Evolutionary conservation across 2,329 filamentous ascomycete species (phyloP), one percentile per base, ranked within the genome.

Genomic region (Cercospora janseana): DNA sequence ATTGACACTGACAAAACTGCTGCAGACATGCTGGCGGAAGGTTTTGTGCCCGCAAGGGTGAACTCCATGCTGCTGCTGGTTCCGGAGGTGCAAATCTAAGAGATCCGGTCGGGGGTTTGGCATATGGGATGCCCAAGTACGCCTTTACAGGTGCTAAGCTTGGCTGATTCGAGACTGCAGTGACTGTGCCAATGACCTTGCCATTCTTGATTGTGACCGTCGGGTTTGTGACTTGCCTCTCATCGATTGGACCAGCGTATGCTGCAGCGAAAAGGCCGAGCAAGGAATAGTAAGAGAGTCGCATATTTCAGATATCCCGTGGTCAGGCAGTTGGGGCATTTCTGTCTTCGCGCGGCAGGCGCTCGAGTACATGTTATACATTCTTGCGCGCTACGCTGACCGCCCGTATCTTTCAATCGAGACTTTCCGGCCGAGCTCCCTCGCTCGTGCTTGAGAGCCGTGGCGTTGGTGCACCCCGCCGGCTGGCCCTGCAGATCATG

Each of bases 81-180:
- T 50, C 46, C 4, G 58, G 58, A 9, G 58, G 58, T 21, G 54
- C 48, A 40, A 60, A 60, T 29, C 58, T 45, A 10, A 50, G 35
- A 23, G 56, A 41, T 24, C 43, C 43, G 35, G 43, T 46, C 12
- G 58, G 58, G 10, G 37, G 45, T 20, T 53, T 46, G 1, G 58
- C 58, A 28, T 51, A 60, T 0, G 58, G 58, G n/a, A 60, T 40
- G 2, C 58, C 56, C 6, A 60, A 45, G 35, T 52, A 60, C 8
- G 55, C 35, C 16, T 59, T 54, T 4, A 49, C 56, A 15, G 42
- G 51, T 3, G 58, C 53, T 8, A 46, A 31, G 32, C 31, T 51
- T 18, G 56, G 47, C 18, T 59, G 51, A 16, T 55, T 59, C 16
- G 24, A 41, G 6, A 58, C 53, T 1, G 20, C 26, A 21, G 58